Conservation (phyloP, 2,329 filamentous ascomycete genomes). For the Clarireedia homoeocarpa region DNA sequence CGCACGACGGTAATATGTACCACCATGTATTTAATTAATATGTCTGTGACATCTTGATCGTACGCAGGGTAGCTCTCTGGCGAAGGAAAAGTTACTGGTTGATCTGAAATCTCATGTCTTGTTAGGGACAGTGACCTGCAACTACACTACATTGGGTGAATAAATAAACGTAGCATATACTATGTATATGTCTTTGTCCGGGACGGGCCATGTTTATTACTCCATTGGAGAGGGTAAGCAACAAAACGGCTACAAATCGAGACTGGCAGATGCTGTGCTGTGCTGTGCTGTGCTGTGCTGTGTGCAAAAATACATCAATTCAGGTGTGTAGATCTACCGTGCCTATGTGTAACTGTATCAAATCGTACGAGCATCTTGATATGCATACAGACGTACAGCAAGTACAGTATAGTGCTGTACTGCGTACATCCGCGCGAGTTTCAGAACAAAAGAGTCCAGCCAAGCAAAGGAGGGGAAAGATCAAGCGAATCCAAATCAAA, state of each 20-base stretch:
- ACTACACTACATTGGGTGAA: no score
- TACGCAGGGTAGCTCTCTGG: not conserved
- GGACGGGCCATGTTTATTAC: no score
- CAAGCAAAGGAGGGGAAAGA: not conserved
- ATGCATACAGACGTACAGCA: not conserved
- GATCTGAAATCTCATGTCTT: no score
- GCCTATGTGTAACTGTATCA: not conserved
- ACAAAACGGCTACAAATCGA: no score
- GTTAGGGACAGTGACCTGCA: no score
- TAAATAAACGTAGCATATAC: no score
- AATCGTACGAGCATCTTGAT: not conserved
- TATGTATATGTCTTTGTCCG: no score
- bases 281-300: no score
- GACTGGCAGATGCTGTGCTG: no score
- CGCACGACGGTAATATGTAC: not conserved
- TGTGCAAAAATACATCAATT: no score
- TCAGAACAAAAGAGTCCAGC: not conserved
- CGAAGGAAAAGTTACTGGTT: not conserved
- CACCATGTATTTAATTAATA: not conserved
- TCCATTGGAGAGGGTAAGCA: no score
- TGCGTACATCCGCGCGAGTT: slow-evolving; percentile 5
- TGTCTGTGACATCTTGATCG: not conserved
- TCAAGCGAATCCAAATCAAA: not conserved
- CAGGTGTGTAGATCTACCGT: not conserved
- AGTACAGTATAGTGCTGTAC: not conserved